A percentile compares a stretch with the other conserved stretches of the same genome.
Conservation (phyloP, 371 early-diverging fungal species). For the Syncephalis plumigaleata region DNA sequence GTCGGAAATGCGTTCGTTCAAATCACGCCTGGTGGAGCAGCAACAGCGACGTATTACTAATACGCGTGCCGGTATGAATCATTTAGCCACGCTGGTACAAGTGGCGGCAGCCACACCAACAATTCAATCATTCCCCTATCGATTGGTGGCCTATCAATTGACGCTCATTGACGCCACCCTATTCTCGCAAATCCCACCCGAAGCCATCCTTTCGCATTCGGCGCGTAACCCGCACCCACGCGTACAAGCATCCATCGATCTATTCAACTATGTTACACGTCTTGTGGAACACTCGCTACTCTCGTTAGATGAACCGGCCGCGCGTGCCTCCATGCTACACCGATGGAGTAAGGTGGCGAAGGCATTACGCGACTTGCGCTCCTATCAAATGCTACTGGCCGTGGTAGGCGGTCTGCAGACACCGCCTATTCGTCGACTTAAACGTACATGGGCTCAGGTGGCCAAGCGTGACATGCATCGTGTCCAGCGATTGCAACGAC, state of each 20-base stretch:
- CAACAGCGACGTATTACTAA: too few relatives aligned
- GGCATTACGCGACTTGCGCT: conserved; percentile 40
- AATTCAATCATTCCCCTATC: conserved; percentile 42
- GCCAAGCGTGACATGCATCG: conserved; percentile 40
- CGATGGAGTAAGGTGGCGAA: conserved; percentile 59
- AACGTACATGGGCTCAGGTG: conserved; percentile 56
- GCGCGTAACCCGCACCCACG: conserved; percentile 40
- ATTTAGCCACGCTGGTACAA: not conserved
- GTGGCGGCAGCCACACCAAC: conserved; percentile 13
- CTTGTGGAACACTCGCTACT: conserved; percentile 54
- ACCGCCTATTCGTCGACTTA: conserved; percentile 56
- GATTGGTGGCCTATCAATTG: conserved; percentile 51
- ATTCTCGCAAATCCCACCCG: conserved; percentile 43
- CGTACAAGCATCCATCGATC: conserved; percentile 55
- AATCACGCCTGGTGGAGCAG: too few relatives aligned
- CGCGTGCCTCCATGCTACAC: conserved; percentile 42
- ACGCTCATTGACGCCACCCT: conserved; percentile 53
- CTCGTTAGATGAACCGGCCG: conserved; percentile 32
- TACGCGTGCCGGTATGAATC: too few relatives aligned
- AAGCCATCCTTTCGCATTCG: conserved; percentile 42
- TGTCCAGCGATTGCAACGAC: conserved; percentile 31
- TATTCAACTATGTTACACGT: conserved; percentile 68
- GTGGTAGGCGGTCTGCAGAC: conserved; percentile 50
- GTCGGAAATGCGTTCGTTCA: too few relatives aligned
- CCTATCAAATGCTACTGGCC: conserved; percentile 59